phyloP scores from a whole-genome alignment of 768 basidiomycete species.

The Naganishia friedmannii region DNA sequence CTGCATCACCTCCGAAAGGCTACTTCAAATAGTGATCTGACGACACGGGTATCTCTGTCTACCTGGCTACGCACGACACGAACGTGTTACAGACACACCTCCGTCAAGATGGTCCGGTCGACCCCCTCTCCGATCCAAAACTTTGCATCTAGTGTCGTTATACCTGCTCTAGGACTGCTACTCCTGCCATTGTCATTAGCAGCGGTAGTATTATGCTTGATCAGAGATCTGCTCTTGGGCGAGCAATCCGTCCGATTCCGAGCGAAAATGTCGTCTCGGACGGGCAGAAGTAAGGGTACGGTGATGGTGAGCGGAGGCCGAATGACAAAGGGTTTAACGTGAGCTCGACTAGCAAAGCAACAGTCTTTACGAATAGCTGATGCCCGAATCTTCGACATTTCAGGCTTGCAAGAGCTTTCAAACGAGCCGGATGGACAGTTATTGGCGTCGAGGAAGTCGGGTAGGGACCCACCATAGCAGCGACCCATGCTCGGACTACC shows the following conservation, averaged over 20 bases:
- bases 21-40: too few species aligned
- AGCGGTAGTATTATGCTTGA: conserved; percentile 37
- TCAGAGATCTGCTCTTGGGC: conserved; percentile 27
- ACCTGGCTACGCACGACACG: not conserved
- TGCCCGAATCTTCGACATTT: not conserved
- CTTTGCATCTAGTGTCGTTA: conserved; percentile 26
- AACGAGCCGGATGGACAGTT: conserved; percentile 47
- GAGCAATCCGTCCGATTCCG: conserved; percentile 16
- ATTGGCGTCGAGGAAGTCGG: conserved; percentile 48
- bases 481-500: not conserved
- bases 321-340: conserved; percentile 48
- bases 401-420: conserved; percentile 46
- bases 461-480: conserved; percentile 21
- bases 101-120: conserved; percentile 5
- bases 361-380: not conserved
- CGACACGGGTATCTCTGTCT: too few species aligned
- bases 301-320: conserved; percentile 47
- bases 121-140: conserved; percentile 24
- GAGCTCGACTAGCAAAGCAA: conserved; percentile 26
- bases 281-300: conserved; percentile 34
- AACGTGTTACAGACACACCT: not conserved
- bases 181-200: conserved; percentile 38
- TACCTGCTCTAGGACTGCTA: conserved; percentile 35
- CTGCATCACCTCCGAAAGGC: too few species aligned
- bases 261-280: conserved; percentile 12